Evolutionary conservation across 2,329 filamentous ascomycete genomes (phyloP).

Genomic region (Calonectria montana): DNA sequence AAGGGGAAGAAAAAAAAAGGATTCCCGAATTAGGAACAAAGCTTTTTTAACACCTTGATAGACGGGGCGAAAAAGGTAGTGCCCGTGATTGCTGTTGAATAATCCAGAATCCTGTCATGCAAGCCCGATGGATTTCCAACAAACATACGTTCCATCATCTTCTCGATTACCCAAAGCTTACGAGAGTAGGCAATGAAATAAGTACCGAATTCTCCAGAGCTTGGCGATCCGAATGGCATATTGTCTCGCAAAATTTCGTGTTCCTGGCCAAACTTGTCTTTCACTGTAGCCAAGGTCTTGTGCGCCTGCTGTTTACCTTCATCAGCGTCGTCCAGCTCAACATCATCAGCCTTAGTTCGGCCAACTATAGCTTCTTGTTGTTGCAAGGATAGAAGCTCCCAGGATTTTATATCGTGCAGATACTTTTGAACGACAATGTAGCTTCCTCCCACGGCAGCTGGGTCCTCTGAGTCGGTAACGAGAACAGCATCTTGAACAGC

Average conservation of each 20-base stretch:
- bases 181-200: slow-evolving; percentile 69
- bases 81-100: slow-evolving; percentile 63
- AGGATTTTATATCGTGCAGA: slow-evolving; percentile 61
- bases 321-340: slow-evolving; percentile 65
- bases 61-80: slow-evolving; percentile 64
- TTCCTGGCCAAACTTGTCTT: slow-evolving; percentile 62
- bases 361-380: slow-evolving; percentile 68
- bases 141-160: slow-evolving; percentile 70
- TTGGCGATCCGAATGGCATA: slow-evolving; percentile 70
- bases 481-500: slow-evolving; percentile 57
- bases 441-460: slow-evolving; percentile 58
- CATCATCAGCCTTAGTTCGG: slow-evolving; percentile 67
- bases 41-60: slow-evolving; percentile 18
- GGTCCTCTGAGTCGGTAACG: slow-evolving; percentile 55
- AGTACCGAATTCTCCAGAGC: slow-evolving; percentile 63
- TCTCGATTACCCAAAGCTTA: slow-evolving; percentile 66
- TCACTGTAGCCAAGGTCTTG: slow-evolving; percentile 66
- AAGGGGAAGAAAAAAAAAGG: not conserved
- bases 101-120: slow-evolving; percentile 67
- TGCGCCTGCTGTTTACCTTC: slow-evolving; percentile 60
- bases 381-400: slow-evolving; percentile 59
- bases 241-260: slow-evolving; percentile 67
- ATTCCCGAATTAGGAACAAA: slow-evolving; percentile 9
- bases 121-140: slow-evolving; percentile 63
- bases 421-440: slow-evolving; percentile 72